Evolutionary conservation across 192 early-diverging fungal genomes (phyloP), one percentile per base, ranked within the genome.

Genomic region (Entophlyctis helioformis): DNA sequence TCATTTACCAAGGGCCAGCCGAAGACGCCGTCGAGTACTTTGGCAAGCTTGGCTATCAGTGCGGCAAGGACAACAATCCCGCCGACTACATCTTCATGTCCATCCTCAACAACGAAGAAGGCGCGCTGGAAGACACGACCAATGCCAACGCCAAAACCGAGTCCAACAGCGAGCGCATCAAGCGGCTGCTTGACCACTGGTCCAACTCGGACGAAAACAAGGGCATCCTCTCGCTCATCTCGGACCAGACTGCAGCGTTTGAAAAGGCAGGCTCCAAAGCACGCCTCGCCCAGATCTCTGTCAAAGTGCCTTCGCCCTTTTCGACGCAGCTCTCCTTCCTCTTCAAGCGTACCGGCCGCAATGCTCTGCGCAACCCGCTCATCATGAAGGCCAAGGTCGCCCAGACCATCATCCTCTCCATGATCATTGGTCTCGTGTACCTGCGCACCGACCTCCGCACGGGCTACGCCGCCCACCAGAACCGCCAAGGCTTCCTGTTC

Each of bases 1-100:
- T 82, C 29, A 78, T 83, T 53, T 86, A 82, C 44, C 59, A 79
- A 29, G 84, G 82, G 21, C 60, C 61, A 16, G 60, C 65, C 0
- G 40, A 49, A 5, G 42, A 48, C 21, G 46, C 68, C 8, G 56
- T 74, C 13, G 55, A 53, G n/a, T 80, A 76, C 43, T 54, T 80
- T 28, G 45, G 47, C 15, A 27, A 27, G 2, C 46, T 57, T 11
- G 70, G 72, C 6, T 61, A 63, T 45, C 64, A 57, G 10, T 76
- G 74, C 38, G 67, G 63, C 18, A 62, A 60, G 33, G 67, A 67
- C 39, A 51, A 20, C 37, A 80, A 76, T 45, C 76, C 76, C 9
- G 72, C 77, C 11, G 72, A 80, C 51, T 67, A 60, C 44, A 46
- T 74, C 23, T 79, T 79, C 34, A 75, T 71, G 59, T 46, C 63